These are phyloP conservation scores for Globisporangium radiosum DNA, from an alignment of 352 stramenopile species.

Conservation along the genomic window DNA sequence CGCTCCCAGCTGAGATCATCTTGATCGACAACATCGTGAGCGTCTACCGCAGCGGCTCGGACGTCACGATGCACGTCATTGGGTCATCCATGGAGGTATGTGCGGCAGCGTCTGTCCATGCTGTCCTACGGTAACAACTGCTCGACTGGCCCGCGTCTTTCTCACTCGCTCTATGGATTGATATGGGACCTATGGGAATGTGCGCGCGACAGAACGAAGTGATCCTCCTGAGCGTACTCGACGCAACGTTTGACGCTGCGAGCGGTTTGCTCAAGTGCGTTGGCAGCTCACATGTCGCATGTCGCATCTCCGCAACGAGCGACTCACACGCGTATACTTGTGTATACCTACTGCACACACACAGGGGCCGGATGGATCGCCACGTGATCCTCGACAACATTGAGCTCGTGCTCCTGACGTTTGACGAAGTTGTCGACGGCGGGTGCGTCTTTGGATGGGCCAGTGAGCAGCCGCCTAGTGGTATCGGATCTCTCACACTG, in stretches of 20 bases:
- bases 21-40: constrained; percentile 88
- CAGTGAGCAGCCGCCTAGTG: no score
- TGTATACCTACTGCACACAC: no score
- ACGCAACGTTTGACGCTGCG: constrained; percentile 80
- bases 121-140: neutral
- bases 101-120: neutral
- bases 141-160: neutral
- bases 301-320: no score
- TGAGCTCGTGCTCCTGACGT: constrained; percentile 84
- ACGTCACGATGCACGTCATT: constrained; percentile 87
- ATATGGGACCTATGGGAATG: neutral
- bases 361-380: constrained; percentile 77
- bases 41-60: constrained; percentile 83
- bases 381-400: constrained; percentile 90
- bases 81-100: constrained; percentile 72
- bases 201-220: constrained; percentile 69
- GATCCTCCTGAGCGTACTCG: constrained; percentile 81
- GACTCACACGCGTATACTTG: no score
- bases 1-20: constrained; percentile 70
- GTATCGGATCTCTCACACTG: no score
- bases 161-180: neutral
- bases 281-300: no score
- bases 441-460: constrained; percentile 32
- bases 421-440: constrained; percentile 89
- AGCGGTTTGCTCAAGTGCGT: constrained; percentile 84